A percentile compares a stretch with the other conserved stretches of the same genome.
phyloP scores from a whole-genome alignment of 2,329 filamentous ascomycete species.

The Penicillium vulpinum region DNA sequence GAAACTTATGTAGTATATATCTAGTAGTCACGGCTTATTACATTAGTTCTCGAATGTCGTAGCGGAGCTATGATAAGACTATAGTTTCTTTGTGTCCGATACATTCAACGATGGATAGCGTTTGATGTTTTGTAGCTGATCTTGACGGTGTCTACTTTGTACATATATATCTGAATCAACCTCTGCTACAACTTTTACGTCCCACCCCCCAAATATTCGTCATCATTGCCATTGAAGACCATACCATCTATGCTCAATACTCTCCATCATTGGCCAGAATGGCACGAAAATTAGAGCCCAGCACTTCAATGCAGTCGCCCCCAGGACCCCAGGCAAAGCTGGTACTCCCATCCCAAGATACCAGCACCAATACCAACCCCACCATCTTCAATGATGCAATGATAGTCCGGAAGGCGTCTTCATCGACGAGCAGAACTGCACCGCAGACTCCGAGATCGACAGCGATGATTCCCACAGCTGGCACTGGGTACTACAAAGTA shows the following conservation, averaged over 20 bases:
- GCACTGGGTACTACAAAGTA: slow-evolving; percentile 88
- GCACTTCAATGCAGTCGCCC: slow-evolving; percentile 27
- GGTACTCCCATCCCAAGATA: slow-evolving; percentile 25
- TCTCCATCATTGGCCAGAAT: slow-evolving; percentile 2
- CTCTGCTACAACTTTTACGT: neutral
- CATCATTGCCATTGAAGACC: neutral
- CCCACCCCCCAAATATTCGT: neutral
- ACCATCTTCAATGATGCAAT: slow-evolving; percentile 61
- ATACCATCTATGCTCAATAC: neutral
- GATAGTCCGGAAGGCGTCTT: slow-evolving; percentile 59
- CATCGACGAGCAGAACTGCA: slow-evolving; percentile 57
- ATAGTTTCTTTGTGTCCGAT: neutral
- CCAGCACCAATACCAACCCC: slow-evolving; percentile 40
- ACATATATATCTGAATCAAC: neutral
- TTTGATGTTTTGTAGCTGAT: neutral
- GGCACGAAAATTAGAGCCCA: slow-evolving; percentile 2
- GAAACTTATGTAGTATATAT: too few relatives aligned
- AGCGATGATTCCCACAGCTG: slow-evolving; percentile 74
- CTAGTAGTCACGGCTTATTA: too few relatives aligned
- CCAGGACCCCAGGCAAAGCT: slow-evolving; percentile 21
- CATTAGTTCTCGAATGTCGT: neutral
- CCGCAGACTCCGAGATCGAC: slow-evolving; percentile 72
- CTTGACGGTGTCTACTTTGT: neutral
- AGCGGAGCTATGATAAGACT: neutral
- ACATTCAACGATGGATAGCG: neutral